Conservation (phyloP, 352 stramenopile species). For the Phytopythium mirpurense region DNA sequence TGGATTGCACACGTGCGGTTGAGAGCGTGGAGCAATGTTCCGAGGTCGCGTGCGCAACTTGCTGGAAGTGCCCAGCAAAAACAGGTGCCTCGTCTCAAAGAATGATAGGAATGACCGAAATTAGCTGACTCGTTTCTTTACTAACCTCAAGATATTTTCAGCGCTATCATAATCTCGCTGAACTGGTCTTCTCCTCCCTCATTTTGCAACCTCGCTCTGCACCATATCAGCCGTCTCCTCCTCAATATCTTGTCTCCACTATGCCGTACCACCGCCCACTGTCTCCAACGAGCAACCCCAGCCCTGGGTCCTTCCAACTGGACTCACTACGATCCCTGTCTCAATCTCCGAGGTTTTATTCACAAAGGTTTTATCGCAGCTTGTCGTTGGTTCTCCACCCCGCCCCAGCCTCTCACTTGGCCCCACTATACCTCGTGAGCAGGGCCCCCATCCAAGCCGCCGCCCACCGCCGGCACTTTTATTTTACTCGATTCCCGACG, state of each 20-base stretch:
- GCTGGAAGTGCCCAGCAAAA: no score
- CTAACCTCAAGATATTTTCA: background rate
- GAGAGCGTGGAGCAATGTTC: no score
- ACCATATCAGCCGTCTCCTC: background rate
- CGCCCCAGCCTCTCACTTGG: background rate
- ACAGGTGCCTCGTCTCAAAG: constrained; percentile 6
- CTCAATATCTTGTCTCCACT: background rate
- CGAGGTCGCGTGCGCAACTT: no score
- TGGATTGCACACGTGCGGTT: no score
- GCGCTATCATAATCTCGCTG: no score
- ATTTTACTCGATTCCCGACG: constrained; percentile 1
- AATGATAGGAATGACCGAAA: constrained; percentile 4
- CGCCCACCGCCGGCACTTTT: constrained; percentile 1
- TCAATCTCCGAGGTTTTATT: constrained; percentile 16
- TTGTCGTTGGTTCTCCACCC: background rate
- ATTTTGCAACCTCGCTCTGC: background rate
- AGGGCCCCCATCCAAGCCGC: no score
- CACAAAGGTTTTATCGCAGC: constrained; percentile 13
- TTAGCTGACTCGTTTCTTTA: background rate
- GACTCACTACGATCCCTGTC: constrained; percentile 1
- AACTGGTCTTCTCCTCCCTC: constrained; percentile 6
- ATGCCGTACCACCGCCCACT: constrained; percentile 1
- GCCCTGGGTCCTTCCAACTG: no score
- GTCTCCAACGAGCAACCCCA: constrained; percentile 1
- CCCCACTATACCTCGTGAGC: constrained; percentile 15